phyloP scores from a whole-genome alignment of 2,329 filamentous ascomycete genomes.

The Metarhizium album region DNA sequence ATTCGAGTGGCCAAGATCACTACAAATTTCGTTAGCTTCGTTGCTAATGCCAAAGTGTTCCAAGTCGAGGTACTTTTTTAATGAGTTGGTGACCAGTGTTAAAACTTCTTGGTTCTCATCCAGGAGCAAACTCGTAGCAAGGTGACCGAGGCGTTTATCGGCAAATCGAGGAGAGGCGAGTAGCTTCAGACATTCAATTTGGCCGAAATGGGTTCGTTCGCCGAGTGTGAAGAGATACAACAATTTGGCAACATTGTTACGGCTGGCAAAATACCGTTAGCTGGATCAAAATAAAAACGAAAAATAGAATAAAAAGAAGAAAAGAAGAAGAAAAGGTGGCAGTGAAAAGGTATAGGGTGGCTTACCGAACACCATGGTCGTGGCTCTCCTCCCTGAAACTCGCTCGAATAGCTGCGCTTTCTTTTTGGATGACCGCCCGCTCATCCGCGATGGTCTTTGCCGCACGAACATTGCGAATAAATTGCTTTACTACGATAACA shows the following conservation, averaged over 20 bases:
- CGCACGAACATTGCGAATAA: constrained; percentile 97
- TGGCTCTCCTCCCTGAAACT: constrained; percentile 96
- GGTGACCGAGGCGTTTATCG: constrained; percentile 90
- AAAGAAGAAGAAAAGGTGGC: too few species aligned
- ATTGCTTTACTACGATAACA: constrained; percentile 74
- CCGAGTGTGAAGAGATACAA: constrained; percentile 96
- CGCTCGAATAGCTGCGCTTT: constrained; percentile 93
- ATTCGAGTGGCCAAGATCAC: constrained; percentile 92
- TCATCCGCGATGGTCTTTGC: constrained; percentile 99
- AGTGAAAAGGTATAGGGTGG: too few species aligned
- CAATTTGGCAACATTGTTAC: constrained; percentile 98
- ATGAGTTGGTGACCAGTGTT: constrained; percentile 91
- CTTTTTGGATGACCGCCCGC: constrained; percentile 95
- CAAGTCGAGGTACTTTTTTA: constrained; percentile 65
- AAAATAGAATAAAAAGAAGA: neutral
- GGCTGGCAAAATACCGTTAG: constrained; percentile 37
- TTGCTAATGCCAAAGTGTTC: neutral
- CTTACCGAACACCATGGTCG: constrained; percentile 80
- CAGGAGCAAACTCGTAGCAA: constrained; percentile 89
- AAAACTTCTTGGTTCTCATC: constrained; percentile 98
- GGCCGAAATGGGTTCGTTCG: constrained; percentile 94
- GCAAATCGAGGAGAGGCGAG: constrained; percentile 94
- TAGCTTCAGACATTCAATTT: constrained; percentile 98
- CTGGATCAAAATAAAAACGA: neutral
- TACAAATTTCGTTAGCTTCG: constrained; percentile 25